Evolutionary conservation across 179 eudicot genomes (phyloP).

Genomic region (Camellia oleifera): DNA sequence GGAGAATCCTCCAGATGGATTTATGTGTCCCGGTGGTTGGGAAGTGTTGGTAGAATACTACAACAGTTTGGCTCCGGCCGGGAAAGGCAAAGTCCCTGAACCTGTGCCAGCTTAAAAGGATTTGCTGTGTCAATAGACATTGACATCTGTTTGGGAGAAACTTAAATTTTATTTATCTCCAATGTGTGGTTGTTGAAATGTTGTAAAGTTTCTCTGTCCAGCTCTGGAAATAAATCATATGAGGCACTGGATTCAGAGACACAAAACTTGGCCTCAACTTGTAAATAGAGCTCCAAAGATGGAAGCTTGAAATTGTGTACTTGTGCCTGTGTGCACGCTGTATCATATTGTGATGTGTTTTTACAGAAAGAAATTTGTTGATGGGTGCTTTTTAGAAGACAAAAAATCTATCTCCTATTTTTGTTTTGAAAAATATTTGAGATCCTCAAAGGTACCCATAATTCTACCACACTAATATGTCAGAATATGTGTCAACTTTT

Average conservation of each 20-base stretch:
- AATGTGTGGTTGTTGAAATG: slow-evolving; percentile 1
- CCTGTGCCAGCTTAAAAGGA: slow-evolving; percentile 44
- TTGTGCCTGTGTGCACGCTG: background rate
- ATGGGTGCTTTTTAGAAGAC: too few species aligned
- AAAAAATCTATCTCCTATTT: too few species aligned
- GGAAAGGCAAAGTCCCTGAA: slow-evolving; percentile 51
- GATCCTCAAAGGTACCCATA: too few species aligned
- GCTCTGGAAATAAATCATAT: slow-evolving; percentile 13
- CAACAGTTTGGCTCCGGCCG: slow-evolving; percentile 45
- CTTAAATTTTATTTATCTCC: background rate
- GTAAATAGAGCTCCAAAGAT: background rate
- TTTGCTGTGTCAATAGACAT: background rate
- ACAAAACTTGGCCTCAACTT: background rate
- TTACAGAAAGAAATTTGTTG: background rate
- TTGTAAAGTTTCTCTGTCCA: background rate
- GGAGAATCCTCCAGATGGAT: slow-evolving; percentile 87
- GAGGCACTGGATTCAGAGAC: slow-evolving; percentile 15
- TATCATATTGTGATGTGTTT: background rate
- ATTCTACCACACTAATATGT: too few species aligned
- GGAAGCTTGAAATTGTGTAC: slow-evolving; percentile 10
- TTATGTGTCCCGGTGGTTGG: slow-evolving; percentile 94
- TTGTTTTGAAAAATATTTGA: too few species aligned
- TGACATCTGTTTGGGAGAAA: slow-evolving; percentile 16
- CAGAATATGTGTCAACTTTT: too few species aligned
- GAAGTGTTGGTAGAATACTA: slow-evolving; percentile 77